Percentiles rank a stretch among this genome's conserved stretches.
Conservation (phyloP, 2,329 filamentous ascomycete species). For the Aspergillus tamarii region DNA sequence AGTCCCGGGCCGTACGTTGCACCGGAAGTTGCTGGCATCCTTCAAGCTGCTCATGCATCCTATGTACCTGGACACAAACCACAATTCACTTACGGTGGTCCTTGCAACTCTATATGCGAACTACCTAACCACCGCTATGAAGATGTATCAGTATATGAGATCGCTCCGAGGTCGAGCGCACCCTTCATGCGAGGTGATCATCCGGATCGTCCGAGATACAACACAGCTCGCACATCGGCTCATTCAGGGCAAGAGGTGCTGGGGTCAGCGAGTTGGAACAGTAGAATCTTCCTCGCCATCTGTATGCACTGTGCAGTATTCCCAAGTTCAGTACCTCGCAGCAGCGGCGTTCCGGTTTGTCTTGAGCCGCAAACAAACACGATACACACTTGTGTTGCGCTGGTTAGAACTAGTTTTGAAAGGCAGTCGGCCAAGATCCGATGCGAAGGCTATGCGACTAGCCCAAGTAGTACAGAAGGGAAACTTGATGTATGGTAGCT, state of each 20-base stretch:
- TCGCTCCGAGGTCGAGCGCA: constrained; percentile 59
- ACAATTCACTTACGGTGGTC: constrained; percentile 73
- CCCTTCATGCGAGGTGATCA: constrained; percentile 64
- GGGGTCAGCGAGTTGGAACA: constrained; percentile 7
- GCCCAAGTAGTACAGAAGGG: constrained; percentile 38
- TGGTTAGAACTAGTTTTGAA: constrained; percentile 65
- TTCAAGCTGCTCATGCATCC: constrained; percentile 83
- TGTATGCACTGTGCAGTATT: constrained; percentile 61
- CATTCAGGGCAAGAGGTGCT: constrained; percentile 58
- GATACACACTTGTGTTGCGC: constrained; percentile 63
- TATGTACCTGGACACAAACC: constrained; percentile 58
- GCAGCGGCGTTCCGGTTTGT: constrained; percentile 71
- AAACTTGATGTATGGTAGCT: constrained; percentile 39
- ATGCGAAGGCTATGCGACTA: constrained; percentile 38
- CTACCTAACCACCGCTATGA: constrained; percentile 77
- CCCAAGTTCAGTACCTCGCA: constrained; percentile 67
- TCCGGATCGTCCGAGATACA: constrained; percentile 66
- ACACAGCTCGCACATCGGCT: constrained; percentile 66
- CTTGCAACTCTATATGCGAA: constrained; percentile 74
- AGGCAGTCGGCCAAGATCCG: constrained; percentile 41
- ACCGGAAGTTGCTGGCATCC: constrained; percentile 72
- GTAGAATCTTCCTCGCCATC: constrained; percentile 37
- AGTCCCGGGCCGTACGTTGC: constrained; percentile 74
- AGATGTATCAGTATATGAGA: constrained; percentile 64
- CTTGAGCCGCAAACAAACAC: constrained; percentile 71